These are phyloP conservation scores for Lachnellula occidentalis DNA, from an alignment of 2,329 filamentous ascomycete species.

Conservation along the genomic window DNA sequence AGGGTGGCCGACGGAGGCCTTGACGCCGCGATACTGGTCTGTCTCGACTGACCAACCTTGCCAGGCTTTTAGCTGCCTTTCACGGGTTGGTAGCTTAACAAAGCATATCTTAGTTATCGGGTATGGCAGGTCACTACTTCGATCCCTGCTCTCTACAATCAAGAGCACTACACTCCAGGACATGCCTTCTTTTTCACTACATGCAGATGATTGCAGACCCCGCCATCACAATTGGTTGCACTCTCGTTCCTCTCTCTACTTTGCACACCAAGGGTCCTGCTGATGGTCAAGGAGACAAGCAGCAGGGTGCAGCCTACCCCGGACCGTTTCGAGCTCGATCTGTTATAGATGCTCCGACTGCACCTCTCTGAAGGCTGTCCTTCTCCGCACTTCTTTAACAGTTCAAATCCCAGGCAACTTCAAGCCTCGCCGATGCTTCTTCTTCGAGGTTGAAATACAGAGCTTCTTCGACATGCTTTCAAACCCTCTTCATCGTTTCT, in stretches of 20 bases:
- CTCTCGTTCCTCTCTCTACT: conserved; percentile 15
- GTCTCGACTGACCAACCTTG: background rate
- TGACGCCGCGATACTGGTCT: background rate
- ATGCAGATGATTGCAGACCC: conserved; percentile 26
- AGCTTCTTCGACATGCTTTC: conserved; percentile 49
- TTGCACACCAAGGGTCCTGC: conserved; percentile 24
- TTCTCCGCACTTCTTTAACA: conserved; percentile 20
- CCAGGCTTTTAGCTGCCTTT: background rate
- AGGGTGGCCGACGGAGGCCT: background rate
- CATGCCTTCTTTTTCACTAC: conserved; percentile 21
- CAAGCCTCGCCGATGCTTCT: conserved; percentile 11
- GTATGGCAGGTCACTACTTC: background rate
- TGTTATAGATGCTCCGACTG: conserved; percentile 24
- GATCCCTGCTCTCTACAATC: conserved; percentile 18
- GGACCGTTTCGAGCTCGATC: conserved; percentile 21
- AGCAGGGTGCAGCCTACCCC: conserved; percentile 11
- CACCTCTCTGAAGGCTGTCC: conserved; percentile 8
- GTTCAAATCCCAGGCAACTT: conserved; percentile 4
- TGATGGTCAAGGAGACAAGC: conserved; percentile 23
- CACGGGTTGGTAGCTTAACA: background rate
- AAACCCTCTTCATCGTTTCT: conserved; percentile 58
- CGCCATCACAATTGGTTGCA: conserved; percentile 28
- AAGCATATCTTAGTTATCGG: conserved; percentile 1
- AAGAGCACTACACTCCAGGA: conserved; percentile 23
- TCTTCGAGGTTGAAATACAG: conserved; percentile 5